Base-by-base conservation (phyloP, 768 basidiomycete genomes). In the Kwoniella dejecticola region DNA sequence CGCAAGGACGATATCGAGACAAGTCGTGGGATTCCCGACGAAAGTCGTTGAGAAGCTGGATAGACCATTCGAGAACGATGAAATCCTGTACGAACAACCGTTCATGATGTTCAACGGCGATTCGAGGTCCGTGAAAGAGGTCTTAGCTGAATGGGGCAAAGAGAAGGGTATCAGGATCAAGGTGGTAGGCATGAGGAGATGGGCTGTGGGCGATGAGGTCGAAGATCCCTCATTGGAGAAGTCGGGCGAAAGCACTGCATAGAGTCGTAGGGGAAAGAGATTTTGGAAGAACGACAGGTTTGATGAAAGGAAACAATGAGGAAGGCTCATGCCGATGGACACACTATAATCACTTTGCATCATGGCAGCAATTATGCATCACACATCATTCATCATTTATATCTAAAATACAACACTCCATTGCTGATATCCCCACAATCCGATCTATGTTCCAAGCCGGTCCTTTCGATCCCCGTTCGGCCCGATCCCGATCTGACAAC, bases 1-100 rank as follows among this genome's bases (percentile, higher is more conserved):
- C 13, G 86, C 89, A 67, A 86, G 89, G 23, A 84, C 88, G 1
- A 64, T 95, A n/a, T 88, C 88, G 10, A 84, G 91, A 41, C 93
- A 95, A 79, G 87, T 91, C 52, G 86, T 86, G 21, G 93, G 91
- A 2, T 88, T 93, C 72, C 86, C 89, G 26, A 90, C 90, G 0
- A 78, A 79, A 15, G 81, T 80, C 0, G 80, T 91, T 19, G 58
- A 63, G 26, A 61, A 57, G 33, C 55, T 40, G 15, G 59, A 42
- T 6, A 66, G 64, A 12, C 47, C 57, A 6, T 61, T 67, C 24
- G 72, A 69, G 21, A 70, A 66, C n/a, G 75, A 71, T 38, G 73
- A 71, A 52, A 60, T 67, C 1, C 38, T 78, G 47, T 44, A 70
- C 48, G 71, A 75, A 40, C 77, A 78, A 57, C 70, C 67, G 8